Base-by-base conservation (phyloP, 164 flowering plant species). In the Vitis rupestris region DNA sequence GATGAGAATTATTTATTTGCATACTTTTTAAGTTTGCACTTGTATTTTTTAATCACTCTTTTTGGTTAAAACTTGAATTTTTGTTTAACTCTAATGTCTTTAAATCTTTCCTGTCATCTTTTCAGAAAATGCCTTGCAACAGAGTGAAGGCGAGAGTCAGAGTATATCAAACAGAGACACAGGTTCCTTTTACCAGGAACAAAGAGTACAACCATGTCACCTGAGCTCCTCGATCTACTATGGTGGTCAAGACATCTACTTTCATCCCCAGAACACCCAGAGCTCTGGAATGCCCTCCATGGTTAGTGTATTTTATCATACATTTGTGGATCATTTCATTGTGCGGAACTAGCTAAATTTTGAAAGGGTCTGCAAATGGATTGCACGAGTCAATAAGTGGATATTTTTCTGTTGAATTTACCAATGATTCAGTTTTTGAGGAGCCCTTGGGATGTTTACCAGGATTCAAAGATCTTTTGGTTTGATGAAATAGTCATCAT, bases 171-270 rank as follows among this genome's bases (percentile, higher is more conserved):
- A 37, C 16, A 75, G 27, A 64, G 85, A 81, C 23, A 48, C 49
- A 52, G 68, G 68, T 64, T 73, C 77, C 12, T 59, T 69, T 55
- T 83, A 76, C 66, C 79, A 75, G 48, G 81, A 86, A 10, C 80
- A 84, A 68, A 83, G 76, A 65, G 69, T 70, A 7, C 82, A 79
- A 37, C 88, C 90, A 10, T 87, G 85, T 55, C 82, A 79, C 64
- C 80, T 80, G 48, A 85, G 88, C 71, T 87, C 88, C 7, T 87
- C 90, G 4, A 83, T 87, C 62, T 87, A 79, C 60, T 87, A 87
- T 54, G 90, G 90, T 44, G 90, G 90, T 59, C 90, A 80, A 72
- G 90, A 87, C 50, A 66, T 74, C 47, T 85, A 80, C 61, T 55
- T 75, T 61, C 72, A 61, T 49, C 78, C 79, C 17, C 75, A 65